phyloP scores from a whole-genome alignment of 257 asterid genomes.

The Solanum bulbocastanum region DNA sequence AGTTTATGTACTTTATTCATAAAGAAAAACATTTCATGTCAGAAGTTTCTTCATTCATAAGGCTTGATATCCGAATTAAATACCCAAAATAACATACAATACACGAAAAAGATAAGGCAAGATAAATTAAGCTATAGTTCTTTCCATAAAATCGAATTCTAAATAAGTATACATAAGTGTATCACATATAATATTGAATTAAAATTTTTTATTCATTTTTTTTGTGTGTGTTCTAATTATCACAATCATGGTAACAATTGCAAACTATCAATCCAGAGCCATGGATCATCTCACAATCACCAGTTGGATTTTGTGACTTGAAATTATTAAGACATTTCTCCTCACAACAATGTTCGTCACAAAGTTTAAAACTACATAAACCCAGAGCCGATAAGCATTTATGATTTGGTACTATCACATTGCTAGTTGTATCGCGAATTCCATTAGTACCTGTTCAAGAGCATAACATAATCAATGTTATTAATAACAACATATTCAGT shows the following conservation, averaged over 20 bases:
- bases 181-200: too few relatives aligned
- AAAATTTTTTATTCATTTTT: too few relatives aligned
- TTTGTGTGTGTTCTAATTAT: background rate
- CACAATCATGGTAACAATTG: background rate
- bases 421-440: background rate
- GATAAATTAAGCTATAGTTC: too few relatives aligned
- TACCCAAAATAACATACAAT: too few relatives aligned
- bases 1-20: too few relatives aligned
- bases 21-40: too few relatives aligned
- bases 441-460: background rate
- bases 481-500: background rate
- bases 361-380: background rate
- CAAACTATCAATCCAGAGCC: background rate
- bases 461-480: background rate
- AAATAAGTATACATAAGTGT: too few relatives aligned
- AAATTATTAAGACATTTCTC: background rate
- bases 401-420: background rate
- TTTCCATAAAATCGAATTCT: too few relatives aligned
- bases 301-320: background rate
- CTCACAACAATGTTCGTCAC: background rate
- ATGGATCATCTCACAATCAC: background rate
- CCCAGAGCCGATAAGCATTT: background rate
- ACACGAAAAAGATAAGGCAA: too few relatives aligned
- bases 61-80: too few relatives aligned
- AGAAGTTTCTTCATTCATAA: too few relatives aligned